These are phyloP conservation scores for Raddia guianensis DNA, from an alignment of 176 grass and related monocot species.

Conservation along the genomic window DNA sequence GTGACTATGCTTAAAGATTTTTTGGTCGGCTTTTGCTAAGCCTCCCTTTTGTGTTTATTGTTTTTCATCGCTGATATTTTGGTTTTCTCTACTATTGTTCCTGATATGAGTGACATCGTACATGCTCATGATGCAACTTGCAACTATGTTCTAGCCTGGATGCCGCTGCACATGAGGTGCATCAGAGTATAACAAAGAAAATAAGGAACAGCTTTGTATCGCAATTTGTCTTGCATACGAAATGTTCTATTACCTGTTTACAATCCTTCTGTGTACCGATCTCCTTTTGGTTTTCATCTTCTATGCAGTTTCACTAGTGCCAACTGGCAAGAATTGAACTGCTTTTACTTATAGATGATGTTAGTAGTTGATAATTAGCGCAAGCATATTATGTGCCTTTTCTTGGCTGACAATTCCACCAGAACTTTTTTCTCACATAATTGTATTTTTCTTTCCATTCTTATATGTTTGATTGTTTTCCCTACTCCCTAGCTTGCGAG, in stretches of 20 bases:
- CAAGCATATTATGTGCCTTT: not conserved
- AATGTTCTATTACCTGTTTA: conserved; percentile 2
- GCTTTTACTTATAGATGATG: not conserved
- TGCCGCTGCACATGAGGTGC: too few relatives aligned
- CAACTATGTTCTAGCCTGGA: too few relatives aligned
- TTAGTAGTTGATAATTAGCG: not conserved
- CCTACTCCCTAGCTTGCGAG: conserved; percentile 68
- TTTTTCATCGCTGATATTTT: too few relatives aligned
- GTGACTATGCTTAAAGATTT: too few relatives aligned
- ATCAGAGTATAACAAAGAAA: not conserved
- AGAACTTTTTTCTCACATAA: not conserved
- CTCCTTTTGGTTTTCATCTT: not conserved
- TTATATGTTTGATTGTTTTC: conserved; percentile 31
- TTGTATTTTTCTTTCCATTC: conserved; percentile 3
- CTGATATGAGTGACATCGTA: too few relatives aligned
- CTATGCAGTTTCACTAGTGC: not conserved
- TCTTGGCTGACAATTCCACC: not conserved
- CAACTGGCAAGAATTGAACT: not conserved
- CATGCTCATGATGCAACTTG: too few relatives aligned
- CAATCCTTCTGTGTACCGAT: not conserved
- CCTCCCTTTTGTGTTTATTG: too few relatives aligned
- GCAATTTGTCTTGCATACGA: not conserved
- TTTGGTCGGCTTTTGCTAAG: too few relatives aligned
- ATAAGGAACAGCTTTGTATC: not conserved
- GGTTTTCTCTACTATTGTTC: too few relatives aligned